These are phyloP conservation scores for Austroboletus eburneus DNA, from an alignment of 768 basidiomycete genomes.

Conservation along the genomic window DNA sequence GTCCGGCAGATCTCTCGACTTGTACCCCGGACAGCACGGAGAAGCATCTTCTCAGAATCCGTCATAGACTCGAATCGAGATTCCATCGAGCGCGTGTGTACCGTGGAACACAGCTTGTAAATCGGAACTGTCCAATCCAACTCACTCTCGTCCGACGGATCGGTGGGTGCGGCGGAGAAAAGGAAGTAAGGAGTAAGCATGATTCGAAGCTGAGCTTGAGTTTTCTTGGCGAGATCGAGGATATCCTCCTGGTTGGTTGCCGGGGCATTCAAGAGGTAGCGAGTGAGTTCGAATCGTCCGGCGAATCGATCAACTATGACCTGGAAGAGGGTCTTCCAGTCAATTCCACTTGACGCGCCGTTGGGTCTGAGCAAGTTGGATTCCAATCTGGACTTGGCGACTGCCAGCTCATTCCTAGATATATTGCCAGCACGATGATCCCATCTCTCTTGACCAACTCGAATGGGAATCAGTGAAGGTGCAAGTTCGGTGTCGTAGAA, in stretches of 20 bases:
- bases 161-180: slow-evolving; percentile 4
- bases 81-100: slow-evolving; percentile 18
- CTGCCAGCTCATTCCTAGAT: slow-evolving; percentile 19
- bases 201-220: slow-evolving; percentile 22
- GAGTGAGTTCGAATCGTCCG: slow-evolving; percentile 27
- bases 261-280: slow-evolving; percentile 17
- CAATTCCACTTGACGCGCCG: slow-evolving; percentile 25
- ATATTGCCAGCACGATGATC: slow-evolving; percentile 30
- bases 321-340: slow-evolving; percentile 31
- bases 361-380: slow-evolving; percentile 8
- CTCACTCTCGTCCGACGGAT: background rate
- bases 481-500: slow-evolving; percentile 33
- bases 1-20: slow-evolving; percentile 36
- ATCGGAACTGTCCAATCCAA: slow-evolving; percentile 29
- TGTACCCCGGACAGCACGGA: slow-evolving; percentile 30
- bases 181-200: slow-evolving; percentile 31
- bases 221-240: slow-evolving; percentile 6
- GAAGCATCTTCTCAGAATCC: slow-evolving; percentile 25
- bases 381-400: slow-evolving; percentile 5
- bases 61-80: slow-evolving; percentile 16
- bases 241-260: slow-evolving; percentile 2
- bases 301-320: slow-evolving; percentile 30
- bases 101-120: slow-evolving; percentile 27
- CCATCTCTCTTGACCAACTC: slow-evolving; percentile 24
- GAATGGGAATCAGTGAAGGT: slow-evolving; percentile 27